Evolutionary conservation across 768 basidiomycete genomes (phyloP), one percentile per base, ranked within the genome.

Genomic region (Gyrodon lividus): DNA sequence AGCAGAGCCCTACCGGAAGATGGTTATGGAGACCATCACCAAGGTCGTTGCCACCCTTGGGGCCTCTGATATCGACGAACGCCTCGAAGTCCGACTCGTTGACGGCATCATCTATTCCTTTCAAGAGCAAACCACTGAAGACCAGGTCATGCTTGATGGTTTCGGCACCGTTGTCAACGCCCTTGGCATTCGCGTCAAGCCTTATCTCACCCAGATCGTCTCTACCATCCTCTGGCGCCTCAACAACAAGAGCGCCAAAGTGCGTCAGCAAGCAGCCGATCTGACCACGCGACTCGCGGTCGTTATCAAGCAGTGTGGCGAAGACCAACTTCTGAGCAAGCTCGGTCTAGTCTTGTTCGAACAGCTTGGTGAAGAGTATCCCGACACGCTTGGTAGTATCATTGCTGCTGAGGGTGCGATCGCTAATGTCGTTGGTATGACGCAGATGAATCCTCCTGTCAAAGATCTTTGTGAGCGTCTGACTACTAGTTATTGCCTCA

Each of bases 11-110:
- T 93, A 92, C 72, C 77, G 94, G 58, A 98, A 98, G 80, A 99
- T 99, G 97, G 94, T 97, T 12, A 99, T 99, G 97, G 97, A 99
- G 74, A 98, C 97, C 0, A 97, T 98, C 60, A 98, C 93, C 19
- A 96, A 97, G 69, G 97, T 99, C 42, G 79, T 99, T 44, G 85
- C 87, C 14, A 89, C 87, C 6, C 82, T 96, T 2, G 95, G 97
- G 45, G 95, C 96, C n/a, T 91, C 96, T 0, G 96, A 98, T 64
- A 89, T 98, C 44, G 97, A 98, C 64, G 96, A 98, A 71, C 80
- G 95, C 48, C 78, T 99, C 38, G 96, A 99, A 71, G 84, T 95
- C 26, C 82, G 91, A 50, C 82, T 99, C 12, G 91, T 98, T 23
- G 97, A 99, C 62, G 96, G 97, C 33, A 98, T 99, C 73, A 98